Evolutionary conservation across 176 grass and related monocot genomes (phyloP), one percentile per base, ranked within the genome.

Genomic region (Carex pumila): DNA sequence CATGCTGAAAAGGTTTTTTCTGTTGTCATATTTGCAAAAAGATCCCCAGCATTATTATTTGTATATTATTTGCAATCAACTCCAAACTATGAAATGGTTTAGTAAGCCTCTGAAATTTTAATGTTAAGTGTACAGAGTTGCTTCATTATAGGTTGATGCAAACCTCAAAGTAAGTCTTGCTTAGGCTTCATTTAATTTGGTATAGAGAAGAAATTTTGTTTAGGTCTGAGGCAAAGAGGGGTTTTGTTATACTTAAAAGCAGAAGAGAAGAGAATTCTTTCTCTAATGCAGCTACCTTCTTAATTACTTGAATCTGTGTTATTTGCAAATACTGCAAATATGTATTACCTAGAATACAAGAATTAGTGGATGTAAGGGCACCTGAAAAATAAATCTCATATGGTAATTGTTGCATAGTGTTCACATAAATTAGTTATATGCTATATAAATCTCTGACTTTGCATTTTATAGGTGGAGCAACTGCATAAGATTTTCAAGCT

Each of bases 401-500:
- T 32, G 12, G 21, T 29, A 31, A 76, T 31, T 32, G 30, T 73
- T 65, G 61, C 79, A 80, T 34, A 30, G 80, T 50, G 50, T 19
- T 55, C 66, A 88, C 25, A 34, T 15, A 12, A 54, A 30, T 56
- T 32, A 31, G 6, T 8, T 54, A 32, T 53, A 54, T 76, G 49
- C 17, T 78, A 17, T 73, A 30, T 13, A 52, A 53, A 5, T 54
- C 49, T 31, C 45, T 52, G 22, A 53, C 54, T 29, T 75, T 1
- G 21, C 12, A 52, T 61, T 69, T 82, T 79, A 53, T 90, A 94
- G 92, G 92, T 94, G 86, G 92, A 94, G 87, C 92, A 94, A 85
- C 81, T 94, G 76, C 92, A 94, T 89, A 94, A 92, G 86, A 90
- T 94, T 85, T 94, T 94, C 89, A 94, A 94, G 88, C 72, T 94